These are phyloP conservation scores for Sclerotinia sclerotiorum DNA, from an alignment of 2,329 filamentous ascomycete species.

Conservation along the genomic window DNA sequence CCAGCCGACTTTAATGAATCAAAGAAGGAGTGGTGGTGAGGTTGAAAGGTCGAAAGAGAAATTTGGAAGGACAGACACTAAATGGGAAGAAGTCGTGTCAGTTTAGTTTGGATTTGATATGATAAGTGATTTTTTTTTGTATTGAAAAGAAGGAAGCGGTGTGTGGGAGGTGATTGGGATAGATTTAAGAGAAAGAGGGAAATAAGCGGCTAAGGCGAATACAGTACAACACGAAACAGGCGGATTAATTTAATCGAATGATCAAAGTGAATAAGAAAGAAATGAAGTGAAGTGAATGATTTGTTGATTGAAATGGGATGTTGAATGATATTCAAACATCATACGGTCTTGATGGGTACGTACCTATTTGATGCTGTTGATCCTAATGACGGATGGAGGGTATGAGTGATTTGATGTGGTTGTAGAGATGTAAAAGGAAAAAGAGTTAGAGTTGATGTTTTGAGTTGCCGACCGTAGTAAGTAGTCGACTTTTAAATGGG, in stretches of 20 bases:
- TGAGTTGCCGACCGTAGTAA: slow-evolving; percentile 5
- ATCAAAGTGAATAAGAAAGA: not conserved
- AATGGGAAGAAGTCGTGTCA: slow-evolving; percentile 12
- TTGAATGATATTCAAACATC: no score
- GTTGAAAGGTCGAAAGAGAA: not conserved
- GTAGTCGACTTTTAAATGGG: not conserved
- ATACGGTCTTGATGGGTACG: not conserved
- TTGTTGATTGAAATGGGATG: no score
- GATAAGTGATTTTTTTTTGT: not conserved
- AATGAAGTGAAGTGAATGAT: not conserved
- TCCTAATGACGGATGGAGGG: not conserved
- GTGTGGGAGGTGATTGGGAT: slow-evolving; percentile 18
- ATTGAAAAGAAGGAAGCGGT: not conserved
- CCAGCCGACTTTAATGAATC: not conserved
- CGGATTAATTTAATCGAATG: not conserved
- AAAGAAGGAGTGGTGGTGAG: not conserved
- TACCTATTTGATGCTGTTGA: slow-evolving; percentile 3
- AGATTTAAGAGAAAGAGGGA: slow-evolving; percentile 17
- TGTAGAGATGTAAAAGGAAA: not conserved
- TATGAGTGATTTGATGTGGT: not conserved
- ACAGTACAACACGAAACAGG: slow-evolving; percentile 2
- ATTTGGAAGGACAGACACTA: slow-evolving; percentile 15
- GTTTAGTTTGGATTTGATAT: not conserved
- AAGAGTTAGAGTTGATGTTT: not conserved
- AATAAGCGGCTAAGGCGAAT: slow-evolving; percentile 20